phyloP scores from a whole-genome alignment of 2,329 filamentous ascomycete species.

The Neospermospora avenae region DNA sequence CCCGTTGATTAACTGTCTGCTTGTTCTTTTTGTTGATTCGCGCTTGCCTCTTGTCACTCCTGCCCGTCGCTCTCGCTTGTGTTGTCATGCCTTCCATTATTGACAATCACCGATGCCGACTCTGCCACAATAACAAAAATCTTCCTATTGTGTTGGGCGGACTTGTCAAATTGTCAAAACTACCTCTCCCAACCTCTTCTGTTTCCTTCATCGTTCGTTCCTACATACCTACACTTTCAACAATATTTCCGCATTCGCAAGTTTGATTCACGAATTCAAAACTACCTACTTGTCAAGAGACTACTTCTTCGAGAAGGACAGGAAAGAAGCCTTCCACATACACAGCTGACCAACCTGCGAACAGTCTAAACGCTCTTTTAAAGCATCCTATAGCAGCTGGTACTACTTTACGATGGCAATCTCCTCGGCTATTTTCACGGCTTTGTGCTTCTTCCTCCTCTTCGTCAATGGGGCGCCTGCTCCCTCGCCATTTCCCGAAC shows the following conservation, averaged over 20 bases:
- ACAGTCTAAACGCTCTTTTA: slow-evolving; percentile 32
- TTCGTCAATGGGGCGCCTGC: slow-evolving; percentile 28
- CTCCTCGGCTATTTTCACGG: slow-evolving; percentile 32
- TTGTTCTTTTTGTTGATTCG: slow-evolving; percentile 1
- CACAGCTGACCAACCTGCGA: slow-evolving; percentile 17
- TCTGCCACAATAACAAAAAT: background rate
- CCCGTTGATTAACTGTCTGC: background rate
- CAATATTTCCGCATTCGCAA: background rate
- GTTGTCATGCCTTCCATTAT: background rate
- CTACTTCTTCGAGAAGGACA: slow-evolving; percentile 3
- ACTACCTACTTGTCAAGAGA: background rate
- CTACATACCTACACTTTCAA: background rate
- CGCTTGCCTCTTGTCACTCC: background rate
- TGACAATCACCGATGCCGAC: background rate
- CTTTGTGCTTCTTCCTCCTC: slow-evolving; percentile 30
- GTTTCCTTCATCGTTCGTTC: background rate
- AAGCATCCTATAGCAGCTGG: slow-evolving; percentile 33
- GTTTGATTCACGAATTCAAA: background rate
- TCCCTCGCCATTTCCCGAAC: slow-evolving; percentile 19
- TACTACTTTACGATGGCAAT: slow-evolving; percentile 35
- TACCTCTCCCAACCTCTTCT: background rate
- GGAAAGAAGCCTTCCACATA: slow-evolving; percentile 10
- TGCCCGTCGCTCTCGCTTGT: slow-evolving; percentile 4
- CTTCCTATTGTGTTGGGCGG: background rate
- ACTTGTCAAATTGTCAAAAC: background rate